Evolutionary conservation across 805 yeast species (phyloP).

Genomic region (Soucietia sequanensis): DNA sequence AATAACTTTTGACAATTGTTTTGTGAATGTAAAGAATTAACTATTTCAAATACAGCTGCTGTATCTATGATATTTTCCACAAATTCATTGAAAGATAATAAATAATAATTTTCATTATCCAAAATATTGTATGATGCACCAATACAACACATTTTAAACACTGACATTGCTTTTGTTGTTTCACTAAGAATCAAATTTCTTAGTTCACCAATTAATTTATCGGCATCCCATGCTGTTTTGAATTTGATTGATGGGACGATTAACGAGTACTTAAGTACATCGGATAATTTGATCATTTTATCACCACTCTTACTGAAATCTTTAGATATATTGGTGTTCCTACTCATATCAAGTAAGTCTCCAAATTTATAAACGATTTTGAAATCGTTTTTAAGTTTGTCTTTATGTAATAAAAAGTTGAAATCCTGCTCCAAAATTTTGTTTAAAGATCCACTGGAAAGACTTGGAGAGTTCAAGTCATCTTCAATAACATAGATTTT

Average conservation of each 20-base stretch:
- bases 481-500: too few species aligned
- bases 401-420: too few species aligned
- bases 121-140: conserved; percentile 25
- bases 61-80: conserved; percentile 42
- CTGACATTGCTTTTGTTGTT: conserved; percentile 21
- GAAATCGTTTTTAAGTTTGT: too few species aligned
- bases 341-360: too few species aligned
- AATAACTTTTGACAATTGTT: conserved; percentile 24
- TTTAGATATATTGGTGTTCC: too few species aligned
- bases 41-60: conserved; percentile 29
- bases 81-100: conserved; percentile 34
- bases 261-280: conserved; percentile 9
- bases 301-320: neutral
- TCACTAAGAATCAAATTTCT: conserved; percentile 7
- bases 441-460: too few species aligned
- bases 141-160: conserved; percentile 30
- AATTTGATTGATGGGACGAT: conserved; percentile 13
- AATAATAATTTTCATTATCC: conserved; percentile 23
- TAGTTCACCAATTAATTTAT: conserved; percentile 18
- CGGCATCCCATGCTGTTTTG: conserved; percentile 21
- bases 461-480: too few species aligned
- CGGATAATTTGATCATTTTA: conserved; percentile 10
- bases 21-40: conserved; percentile 5
- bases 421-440: too few species aligned
- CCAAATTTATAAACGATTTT: too few species aligned